Evolutionary conservation across 139 green algal species (phyloP), one percentile per base, ranked within the genome.

Genomic region (Asterochloris erici): DNA sequence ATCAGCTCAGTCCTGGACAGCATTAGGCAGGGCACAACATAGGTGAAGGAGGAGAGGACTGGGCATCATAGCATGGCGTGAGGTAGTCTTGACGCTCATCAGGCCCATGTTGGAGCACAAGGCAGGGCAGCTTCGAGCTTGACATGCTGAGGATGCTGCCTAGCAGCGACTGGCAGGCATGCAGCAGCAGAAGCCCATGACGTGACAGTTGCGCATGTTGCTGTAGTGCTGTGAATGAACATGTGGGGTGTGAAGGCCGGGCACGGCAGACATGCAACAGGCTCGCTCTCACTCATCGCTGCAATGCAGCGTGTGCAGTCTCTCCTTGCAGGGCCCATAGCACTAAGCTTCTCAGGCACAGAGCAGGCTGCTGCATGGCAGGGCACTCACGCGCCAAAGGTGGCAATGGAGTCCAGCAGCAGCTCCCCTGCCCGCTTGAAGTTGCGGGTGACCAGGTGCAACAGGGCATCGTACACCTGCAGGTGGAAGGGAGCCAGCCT

Each of bases 391-490:
- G 94, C 92, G 9, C 95, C 98, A 90, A 99, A 99, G 21, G 97
- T 99, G 68, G 95, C 93, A 21, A 98, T 95, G 63, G 95, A 94
- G 73, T 98, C 94, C 29, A 99, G 92, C 84, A 99, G 95, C 29
- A 98, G 92, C 70, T 92, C 83, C 0, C 94, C 93, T 12, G 96
- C 96, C 14, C 89, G 74, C 73, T 94, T 91, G 86, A 99, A 97
- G 85, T 98, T 86, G 0, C 97, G 88, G 9, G 86, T 95, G 82
- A 94, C 93, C 87, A 98, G 93, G 9, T 88, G 85, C 86, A 94
- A 95, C 23, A 98, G 79, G 0, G 93, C 94, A 84, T 99, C 95
- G 84, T 99, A 99, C 85, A 99, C 97, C 38, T 54, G 38, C 38
- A 54, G 38, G 38, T 6, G n/a, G 6, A 54, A 54, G 38, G 38